Percentiles rank a stretch among this genome's conserved stretches.
phyloP scores from a whole-genome alignment of 768 basidiomycete genomes.

The Mycena indigotica region DNA sequence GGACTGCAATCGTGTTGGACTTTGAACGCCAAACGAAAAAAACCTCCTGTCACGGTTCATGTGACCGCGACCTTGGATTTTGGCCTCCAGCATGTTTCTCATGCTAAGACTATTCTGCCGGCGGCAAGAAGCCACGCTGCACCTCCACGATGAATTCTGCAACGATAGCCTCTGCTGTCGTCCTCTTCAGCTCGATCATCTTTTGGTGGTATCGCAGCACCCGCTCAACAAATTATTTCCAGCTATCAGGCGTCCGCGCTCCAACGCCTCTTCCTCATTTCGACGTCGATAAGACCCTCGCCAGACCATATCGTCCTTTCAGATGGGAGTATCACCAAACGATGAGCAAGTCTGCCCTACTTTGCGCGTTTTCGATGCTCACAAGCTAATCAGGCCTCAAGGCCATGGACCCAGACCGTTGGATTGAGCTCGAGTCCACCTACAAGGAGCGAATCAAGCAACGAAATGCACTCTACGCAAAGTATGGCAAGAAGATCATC shows the following conservation, averaged over 20 bases:
- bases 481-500: constrained; percentile 44
- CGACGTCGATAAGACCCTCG: constrained; percentile 42
- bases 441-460: constrained; percentile 47
- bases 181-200: not conserved
- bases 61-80: too few species aligned
- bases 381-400: constrained; percentile 38
- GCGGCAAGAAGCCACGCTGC: too few species aligned
- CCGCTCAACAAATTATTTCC: constrained; percentile 37
- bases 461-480: constrained; percentile 39
- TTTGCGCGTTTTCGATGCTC: not conserved
- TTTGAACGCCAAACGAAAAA: too few species aligned
- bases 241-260: constrained; percentile 45
- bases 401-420: constrained; percentile 54
- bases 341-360: constrained; percentile 43
- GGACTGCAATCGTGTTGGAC: too few species aligned
- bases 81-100: too few species aligned
- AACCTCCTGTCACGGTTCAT: too few species aligned
- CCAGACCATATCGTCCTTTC: constrained; percentile 58
- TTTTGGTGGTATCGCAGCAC: not conserved
- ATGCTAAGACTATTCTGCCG: too few species aligned
- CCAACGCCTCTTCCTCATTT: constrained; percentile 47
- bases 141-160: too few species aligned
- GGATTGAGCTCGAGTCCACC: constrained; percentile 59
- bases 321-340: constrained; percentile 59
- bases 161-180: not conserved